Conservation (phyloP, 2,329 filamentous ascomycete genomes). For the Hypomyces rosellus region DNA sequence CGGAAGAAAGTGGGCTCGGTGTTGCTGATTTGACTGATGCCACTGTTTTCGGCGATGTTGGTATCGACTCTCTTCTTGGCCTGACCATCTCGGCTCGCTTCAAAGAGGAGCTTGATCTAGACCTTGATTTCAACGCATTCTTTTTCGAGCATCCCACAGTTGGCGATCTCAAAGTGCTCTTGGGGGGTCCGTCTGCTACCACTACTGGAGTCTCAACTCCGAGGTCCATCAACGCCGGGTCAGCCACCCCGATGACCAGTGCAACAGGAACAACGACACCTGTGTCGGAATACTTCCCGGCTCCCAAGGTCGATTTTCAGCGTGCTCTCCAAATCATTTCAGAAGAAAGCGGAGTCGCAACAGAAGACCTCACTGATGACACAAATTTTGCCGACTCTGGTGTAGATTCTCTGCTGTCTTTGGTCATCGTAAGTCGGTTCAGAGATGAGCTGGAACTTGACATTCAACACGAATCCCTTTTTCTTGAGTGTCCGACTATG, state of each 20-base stretch:
- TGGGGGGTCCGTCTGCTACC: neutral
- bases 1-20: constrained; percentile 47
- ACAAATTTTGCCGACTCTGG: constrained; percentile 50
- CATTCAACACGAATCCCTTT: constrained; percentile 41
- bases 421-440: constrained; percentile 49
- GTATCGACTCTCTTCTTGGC: neutral
- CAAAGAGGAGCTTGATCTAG: constrained; percentile 7
- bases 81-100: constrained; percentile 6
- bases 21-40: constrained; percentile 46
- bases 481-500: constrained; percentile 48
- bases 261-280: neutral
- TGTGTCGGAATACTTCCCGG: neutral
- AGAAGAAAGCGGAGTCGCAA: constrained; percentile 7
- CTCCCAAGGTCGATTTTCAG: neutral
- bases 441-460: constrained; percentile 51
- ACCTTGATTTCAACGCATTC: constrained; percentile 2
- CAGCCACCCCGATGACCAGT: neutral
- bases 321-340: constrained; percentile 5
- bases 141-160: neutral
- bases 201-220: neutral
- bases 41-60: neutral
- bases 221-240: neutral
- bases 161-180: neutral
- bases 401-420: constrained; percentile 53
- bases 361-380: constrained; percentile 23